Base-by-base conservation (phyloP, 129 eudicot genomes). In the Artemisia tridentata region DNA sequence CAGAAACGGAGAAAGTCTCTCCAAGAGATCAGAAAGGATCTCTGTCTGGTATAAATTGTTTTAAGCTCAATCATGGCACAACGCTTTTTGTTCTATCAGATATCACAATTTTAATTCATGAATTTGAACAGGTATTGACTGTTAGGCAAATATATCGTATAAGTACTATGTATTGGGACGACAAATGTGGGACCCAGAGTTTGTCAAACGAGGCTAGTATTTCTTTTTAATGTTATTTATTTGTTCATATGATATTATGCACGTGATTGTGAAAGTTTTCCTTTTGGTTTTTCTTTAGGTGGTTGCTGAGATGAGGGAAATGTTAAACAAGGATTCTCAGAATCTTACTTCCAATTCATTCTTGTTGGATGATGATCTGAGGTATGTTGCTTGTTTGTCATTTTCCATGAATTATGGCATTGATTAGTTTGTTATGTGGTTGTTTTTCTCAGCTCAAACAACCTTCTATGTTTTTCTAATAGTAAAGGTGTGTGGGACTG, bases 141-240 rank as follows among this genome's bases (percentile, higher is more conserved):
- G 96, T 90, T 51, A 76, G 97, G 69, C 99, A 95, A 82, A 95
- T 95, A 66, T 95, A 95, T 76, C 95, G 99, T 25, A 95, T 95
- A 76, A 90, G 99, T 80, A 95, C 99, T 9, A 95, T 95, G 99
- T 95, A 95, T 71, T 95, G 99, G 99, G 99, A 95, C 73, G 99
- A 95, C 75, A 95, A 95, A 80, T 95, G 90, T 78, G 99, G 99
- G 72, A 95, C 99, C 23, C 99, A 90, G 72, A 95, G 99, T 52
- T 97, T 95, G 54, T 95, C 99, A 50, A 95, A 88, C 64, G 99
- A 95, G 91, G 99, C 75, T 73, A 78, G 83, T 55, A 19, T 49
- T 77, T 45, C 8, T 19, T 46, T 27, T 23, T 63, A 53, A 5
- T 41, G 29, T 43, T 54, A 19, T 51, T 65, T 51, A 3, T 31